These are phyloP conservation scores for Kwoniella dendrophila DNA, from an alignment of 768 basidiomycete species.

Conservation along the genomic window DNA sequence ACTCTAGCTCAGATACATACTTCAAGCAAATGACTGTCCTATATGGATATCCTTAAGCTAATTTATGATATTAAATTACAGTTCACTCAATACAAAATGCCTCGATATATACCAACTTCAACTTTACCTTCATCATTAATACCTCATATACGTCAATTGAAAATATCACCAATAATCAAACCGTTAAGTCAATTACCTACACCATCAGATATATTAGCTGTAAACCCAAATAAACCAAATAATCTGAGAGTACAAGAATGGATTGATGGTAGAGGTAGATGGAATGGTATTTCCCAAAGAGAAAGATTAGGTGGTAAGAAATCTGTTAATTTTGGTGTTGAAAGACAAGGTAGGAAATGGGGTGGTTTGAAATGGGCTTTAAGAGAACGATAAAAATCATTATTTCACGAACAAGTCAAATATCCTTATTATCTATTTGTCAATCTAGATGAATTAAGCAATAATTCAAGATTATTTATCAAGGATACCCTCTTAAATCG, in stretches of 20 bases:
- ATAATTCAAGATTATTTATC: no score
- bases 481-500: no score
- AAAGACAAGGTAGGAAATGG: slow-evolving; percentile 29
- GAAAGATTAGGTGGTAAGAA: slow-evolving; percentile 28
- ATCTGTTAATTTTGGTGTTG: slow-evolving; percentile 19
- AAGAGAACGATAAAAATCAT: slow-evolving; percentile 31
- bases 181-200: slow-evolving; percentile 19
- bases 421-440: no score
- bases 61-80: no score
- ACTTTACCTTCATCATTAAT: slow-evolving; percentile 7
- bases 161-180: slow-evolving; percentile 10
- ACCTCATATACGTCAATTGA: slow-evolving; percentile 28
- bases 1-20: no score
- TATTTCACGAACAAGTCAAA: not conserved
- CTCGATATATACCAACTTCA: slow-evolving; percentile 26
- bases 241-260: slow-evolving; percentile 43
- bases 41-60: no score
- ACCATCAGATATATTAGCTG: slow-evolving; percentile 25
- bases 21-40: no score
- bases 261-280: slow-evolving; percentile 32
- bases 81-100: no score
- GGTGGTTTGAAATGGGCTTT: slow-evolving; percentile 41
- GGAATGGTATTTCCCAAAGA: slow-evolving; percentile 25
- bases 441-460: no score
- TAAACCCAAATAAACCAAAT: slow-evolving; percentile 20